Evolutionary conservation across 352 stramenopile genomes (phyloP), one percentile per base, ranked within the genome.

Genomic region (Globisporangium spiculum): DNA sequence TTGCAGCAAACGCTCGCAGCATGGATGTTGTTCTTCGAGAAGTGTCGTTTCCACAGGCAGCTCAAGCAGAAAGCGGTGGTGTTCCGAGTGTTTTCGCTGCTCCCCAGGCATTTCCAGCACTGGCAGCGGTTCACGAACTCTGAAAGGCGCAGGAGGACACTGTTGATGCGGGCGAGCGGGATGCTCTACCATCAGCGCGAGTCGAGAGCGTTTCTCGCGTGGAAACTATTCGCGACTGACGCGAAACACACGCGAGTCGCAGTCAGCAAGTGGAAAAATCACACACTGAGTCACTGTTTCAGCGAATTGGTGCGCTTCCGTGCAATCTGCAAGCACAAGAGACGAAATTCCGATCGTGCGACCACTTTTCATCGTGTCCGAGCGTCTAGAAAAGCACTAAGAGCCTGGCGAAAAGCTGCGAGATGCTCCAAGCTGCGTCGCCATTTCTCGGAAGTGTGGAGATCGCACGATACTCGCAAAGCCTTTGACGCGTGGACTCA

Each of bases 81-180:
- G 0, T 89, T 86, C 46, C 77, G 73, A 1, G 75, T 78, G 7
- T 80, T 85, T n/a, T 73, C 67, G 9, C 4, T 84, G 0, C 56
- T 87, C 1, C 77, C 77, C 0, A 55, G 63, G 16, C 65, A 70
- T 68, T 84, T 88, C 32, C n/a, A 46, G 2, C 56, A 44, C 0
- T 87, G 83, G 83, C 77, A 63, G 44, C 30, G 32, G 0, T 81
- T 68, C 34, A n/a, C 76, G 0, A 5, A 44, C 0, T 12, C 38
- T 2, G 62, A 71, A 27, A 67, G 66, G 2, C 66, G 63, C 4
- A 70, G 70, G 6, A 59, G 65, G 22, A 34, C 67, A 26, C 32
- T 82, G 2, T 3, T 84, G 22, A 48, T 73, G 1, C 71, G 70
- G 2, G 80, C 80, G 4, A 73, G 52, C 24, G 64, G 66, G 8